These are phyloP conservation scores for Lepiota venenata DNA, from an alignment of 768 basidiomycete genomes.

Conservation along the genomic window DNA sequence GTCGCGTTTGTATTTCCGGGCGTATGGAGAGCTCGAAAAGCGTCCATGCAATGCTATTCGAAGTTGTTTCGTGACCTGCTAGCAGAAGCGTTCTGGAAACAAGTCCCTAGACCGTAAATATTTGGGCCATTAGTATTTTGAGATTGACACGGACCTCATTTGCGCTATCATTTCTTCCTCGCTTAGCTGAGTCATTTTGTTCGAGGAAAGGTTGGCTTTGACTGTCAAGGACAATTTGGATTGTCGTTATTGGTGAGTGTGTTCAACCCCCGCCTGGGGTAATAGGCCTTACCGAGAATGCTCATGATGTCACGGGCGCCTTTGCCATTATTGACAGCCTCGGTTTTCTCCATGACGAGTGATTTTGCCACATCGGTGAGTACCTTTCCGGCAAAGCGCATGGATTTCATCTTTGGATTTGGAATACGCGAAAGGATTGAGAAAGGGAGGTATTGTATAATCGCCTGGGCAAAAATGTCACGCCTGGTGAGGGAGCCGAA, in stretches of 20 bases:
- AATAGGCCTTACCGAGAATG: slow-evolving; percentile 34
- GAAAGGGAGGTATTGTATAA: slow-evolving; percentile 33
- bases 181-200: slow-evolving; percentile 35
- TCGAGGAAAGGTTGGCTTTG: slow-evolving; percentile 48
- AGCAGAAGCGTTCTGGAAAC: slow-evolving; percentile 35
- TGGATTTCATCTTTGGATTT: slow-evolving; percentile 25
- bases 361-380: slow-evolving; percentile 30
- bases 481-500: slow-evolving; percentile 27
- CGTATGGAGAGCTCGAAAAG: slow-evolving; percentile 59
- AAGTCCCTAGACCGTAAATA: slow-evolving; percentile 26
- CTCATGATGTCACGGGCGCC: slow-evolving; percentile 37
- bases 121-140: slow-evolving; percentile 34
- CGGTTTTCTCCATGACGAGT: slow-evolving; percentile 32
- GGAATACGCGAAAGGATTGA: slow-evolving; percentile 18
- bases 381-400: slow-evolving; percentile 27
- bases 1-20: slow-evolving; percentile 52
- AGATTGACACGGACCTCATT: slow-evolving; percentile 44
- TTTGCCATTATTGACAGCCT: slow-evolving; percentile 30
- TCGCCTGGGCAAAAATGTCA: slow-evolving; percentile 24
- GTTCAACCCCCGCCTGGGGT: neutral
- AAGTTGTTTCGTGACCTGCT: slow-evolving; percentile 60
- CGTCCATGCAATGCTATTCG: slow-evolving; percentile 57
- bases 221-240: slow-evolving; percentile 26
- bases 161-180: slow-evolving; percentile 45
- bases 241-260: neutral